A percentile compares a stretch with the other conserved stretches of the same genome.
These are phyloP conservation scores for Auricularia auricula-judae DNA, from an alignment of 768 basidiomycete genomes.

Conservation along the genomic window DNA sequence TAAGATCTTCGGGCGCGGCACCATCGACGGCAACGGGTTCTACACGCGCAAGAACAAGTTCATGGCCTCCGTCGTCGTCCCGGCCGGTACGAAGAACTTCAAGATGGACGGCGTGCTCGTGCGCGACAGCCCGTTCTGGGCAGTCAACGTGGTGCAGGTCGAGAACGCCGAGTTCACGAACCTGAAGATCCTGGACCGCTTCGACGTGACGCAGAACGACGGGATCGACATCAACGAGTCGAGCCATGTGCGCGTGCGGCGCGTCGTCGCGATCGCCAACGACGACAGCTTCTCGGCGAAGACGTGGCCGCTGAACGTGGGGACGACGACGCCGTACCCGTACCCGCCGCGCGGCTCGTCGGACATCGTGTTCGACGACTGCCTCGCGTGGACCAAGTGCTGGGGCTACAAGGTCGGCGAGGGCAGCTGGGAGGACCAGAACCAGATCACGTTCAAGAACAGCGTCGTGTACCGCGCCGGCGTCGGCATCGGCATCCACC, in stretches of 20 bases:
- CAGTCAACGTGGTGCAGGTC: neutral
- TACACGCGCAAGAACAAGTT: neutral
- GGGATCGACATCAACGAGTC: neutral
- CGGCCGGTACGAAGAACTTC: neutral
- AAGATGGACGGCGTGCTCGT: neutral
- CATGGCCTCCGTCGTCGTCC: neutral
- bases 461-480: neutral
- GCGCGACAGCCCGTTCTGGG: neutral
- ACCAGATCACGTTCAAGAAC: neutral
- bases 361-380: neutral
- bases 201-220: neutral
- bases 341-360: neutral
- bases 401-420: neutral
- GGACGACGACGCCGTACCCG: neutral
- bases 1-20: neutral
- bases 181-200: neutral
- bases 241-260: neutral
- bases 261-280: neutral
- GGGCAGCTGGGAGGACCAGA: neutral
- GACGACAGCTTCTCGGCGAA: neutral
- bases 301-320: neutral
- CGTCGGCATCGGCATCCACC: neutral
- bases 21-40: neutral
- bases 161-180: neutral
- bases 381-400: neutral